phyloP scores from a whole-genome alignment of 2,329 filamentous ascomycete genomes.

The Coniochaeta prunicola region DNA sequence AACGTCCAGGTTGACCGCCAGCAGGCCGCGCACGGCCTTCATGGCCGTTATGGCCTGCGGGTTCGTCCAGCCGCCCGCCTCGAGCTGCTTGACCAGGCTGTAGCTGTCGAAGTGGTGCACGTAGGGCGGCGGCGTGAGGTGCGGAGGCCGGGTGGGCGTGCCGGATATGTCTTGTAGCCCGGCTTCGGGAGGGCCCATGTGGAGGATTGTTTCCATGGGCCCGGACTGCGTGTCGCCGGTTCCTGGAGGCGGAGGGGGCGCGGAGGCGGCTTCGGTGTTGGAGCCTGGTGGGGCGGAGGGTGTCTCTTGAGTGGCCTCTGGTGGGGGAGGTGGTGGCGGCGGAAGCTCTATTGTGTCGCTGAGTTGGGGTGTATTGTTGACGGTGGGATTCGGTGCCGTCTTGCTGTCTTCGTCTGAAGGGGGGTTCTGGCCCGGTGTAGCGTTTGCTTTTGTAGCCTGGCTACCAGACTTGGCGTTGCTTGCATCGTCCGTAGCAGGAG shows the following conservation, averaged over 20 bases:
- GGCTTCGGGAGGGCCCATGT: slow-evolving; percentile 25
- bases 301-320: background rate
- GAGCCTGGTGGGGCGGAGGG: background rate
- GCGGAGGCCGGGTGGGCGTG: slow-evolving; percentile 41
- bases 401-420: too few relatives aligned
- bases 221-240: slow-evolving; percentile 14
- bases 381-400: background rate
- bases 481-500: background rate
- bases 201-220: slow-evolving; percentile 43
- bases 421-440: background rate
- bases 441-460: background rate
- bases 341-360: background rate
- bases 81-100: slow-evolving; percentile 74
- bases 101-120: slow-evolving; percentile 97
- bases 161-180: slow-evolving; percentile 9
- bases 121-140: slow-evolving; percentile 69
- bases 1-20: slow-evolving; percentile 72
- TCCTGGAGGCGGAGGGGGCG: background rate
- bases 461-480: background rate
- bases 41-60: slow-evolving; percentile 78
- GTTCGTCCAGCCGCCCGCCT: slow-evolving; percentile 61
- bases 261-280: background rate
- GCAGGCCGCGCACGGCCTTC: slow-evolving; percentile 77
- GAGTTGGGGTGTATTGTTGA: background rate
- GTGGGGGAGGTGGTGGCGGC: background rate